A percentile compares a stretch with the other conserved stretches of the same genome.
phyloP scores from a whole-genome alignment of 2,329 filamentous ascomycete species.

The Fusarium miscanthi region DNA sequence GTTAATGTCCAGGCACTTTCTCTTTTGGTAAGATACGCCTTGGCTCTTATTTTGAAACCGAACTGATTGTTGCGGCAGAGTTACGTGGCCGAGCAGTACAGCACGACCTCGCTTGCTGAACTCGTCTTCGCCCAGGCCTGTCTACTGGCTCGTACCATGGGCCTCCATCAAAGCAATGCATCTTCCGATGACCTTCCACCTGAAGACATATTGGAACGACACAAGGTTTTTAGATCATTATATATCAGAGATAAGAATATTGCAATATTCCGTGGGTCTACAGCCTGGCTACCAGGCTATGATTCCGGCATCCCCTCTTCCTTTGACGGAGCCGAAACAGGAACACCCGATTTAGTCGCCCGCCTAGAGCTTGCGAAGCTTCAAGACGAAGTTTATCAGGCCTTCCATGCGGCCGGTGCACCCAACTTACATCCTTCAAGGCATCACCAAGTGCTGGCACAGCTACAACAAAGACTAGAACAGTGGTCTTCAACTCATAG shows the following conservation, averaged over 20 bases:
- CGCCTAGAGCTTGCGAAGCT: constrained; percentile 40
- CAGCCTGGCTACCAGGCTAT: constrained; percentile 34
- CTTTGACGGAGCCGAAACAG: constrained; percentile 8
- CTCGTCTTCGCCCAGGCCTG: constrained; percentile 44
- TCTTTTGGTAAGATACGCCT: constrained; percentile 29
- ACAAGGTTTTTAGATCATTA: constrained; percentile 41
- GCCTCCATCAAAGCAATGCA: constrained; percentile 39
- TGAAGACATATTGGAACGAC: constrained; percentile 33
- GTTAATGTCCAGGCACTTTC: constrained; percentile 44
- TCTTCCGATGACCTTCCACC: neutral
- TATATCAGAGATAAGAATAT: constrained; percentile 43
- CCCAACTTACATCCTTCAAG: constrained; percentile 7
- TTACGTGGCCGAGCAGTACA: constrained; percentile 44
- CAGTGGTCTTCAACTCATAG: constrained; percentile 35
- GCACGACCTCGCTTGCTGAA: constrained; percentile 39
- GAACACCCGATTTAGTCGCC: constrained; percentile 1
- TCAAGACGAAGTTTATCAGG: constrained; percentile 41
- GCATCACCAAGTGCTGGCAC: constrained; percentile 15
- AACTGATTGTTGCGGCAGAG: constrained; percentile 26
- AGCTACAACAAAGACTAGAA: constrained; percentile 37
- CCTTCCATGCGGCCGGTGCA: constrained; percentile 25
- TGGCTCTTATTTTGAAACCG: no score
- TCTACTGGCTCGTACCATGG: constrained; percentile 43
- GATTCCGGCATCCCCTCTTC: constrained; percentile 22
- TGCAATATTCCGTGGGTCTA: constrained; percentile 38